These are phyloP conservation scores for Ustilago curta DNA, from an alignment of 1,284 basidiomycete genomes.

Conservation along the genomic window DNA sequence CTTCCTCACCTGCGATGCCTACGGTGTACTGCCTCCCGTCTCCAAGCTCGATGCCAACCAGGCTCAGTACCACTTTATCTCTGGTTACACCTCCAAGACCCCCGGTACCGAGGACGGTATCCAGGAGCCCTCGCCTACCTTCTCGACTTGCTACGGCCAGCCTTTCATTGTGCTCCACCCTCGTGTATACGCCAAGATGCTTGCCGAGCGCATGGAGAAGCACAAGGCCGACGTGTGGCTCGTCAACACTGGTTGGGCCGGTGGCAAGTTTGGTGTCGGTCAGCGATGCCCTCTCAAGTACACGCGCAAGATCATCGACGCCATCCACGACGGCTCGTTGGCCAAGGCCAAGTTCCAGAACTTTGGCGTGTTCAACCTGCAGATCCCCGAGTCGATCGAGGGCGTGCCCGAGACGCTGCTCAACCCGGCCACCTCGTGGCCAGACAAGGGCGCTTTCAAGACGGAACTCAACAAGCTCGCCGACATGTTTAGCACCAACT, in stretches of 20 bases:
- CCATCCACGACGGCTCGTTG: constrained; percentile 93
- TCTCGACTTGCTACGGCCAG: constrained; percentile 98
- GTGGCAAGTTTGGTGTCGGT: constrained; percentile 86
- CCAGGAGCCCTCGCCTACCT: constrained; percentile 96
- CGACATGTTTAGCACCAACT: constrained; percentile 68
- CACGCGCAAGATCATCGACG: constrained; percentile 95
- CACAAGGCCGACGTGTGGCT: constrained; percentile 96
- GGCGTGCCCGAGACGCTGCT: constrained; percentile 62
- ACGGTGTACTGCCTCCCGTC: constrained; percentile 96
- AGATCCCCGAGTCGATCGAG: constrained; percentile 59
- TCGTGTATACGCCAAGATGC: constrained; percentile 89
- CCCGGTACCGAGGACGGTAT: constrained; percentile 99
- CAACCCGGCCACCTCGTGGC: constrained; percentile 63
- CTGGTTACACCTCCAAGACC: constrained; percentile 83
- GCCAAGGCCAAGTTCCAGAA: constrained; percentile 86
- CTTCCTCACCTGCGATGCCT: constrained; percentile 98
- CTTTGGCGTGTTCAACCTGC: constrained; percentile 72
- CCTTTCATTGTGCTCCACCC: constrained; percentile 97
- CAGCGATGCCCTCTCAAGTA: constrained; percentile 71
- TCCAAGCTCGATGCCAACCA: constrained; percentile 92
- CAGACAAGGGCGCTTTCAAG: constrained; percentile 61
- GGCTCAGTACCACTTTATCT: constrained; percentile 81
- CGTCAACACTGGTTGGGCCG: constrained; percentile 99
- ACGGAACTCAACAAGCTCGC: constrained; percentile 67
- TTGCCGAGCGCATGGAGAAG: constrained; percentile 92